Percentiles rank a stretch among this genome's conserved stretches.
These are phyloP conservation scores for Fusarium pininemorale DNA, from an alignment of 2,329 filamentous ascomycete genomes.

Conservation along the genomic window DNA sequence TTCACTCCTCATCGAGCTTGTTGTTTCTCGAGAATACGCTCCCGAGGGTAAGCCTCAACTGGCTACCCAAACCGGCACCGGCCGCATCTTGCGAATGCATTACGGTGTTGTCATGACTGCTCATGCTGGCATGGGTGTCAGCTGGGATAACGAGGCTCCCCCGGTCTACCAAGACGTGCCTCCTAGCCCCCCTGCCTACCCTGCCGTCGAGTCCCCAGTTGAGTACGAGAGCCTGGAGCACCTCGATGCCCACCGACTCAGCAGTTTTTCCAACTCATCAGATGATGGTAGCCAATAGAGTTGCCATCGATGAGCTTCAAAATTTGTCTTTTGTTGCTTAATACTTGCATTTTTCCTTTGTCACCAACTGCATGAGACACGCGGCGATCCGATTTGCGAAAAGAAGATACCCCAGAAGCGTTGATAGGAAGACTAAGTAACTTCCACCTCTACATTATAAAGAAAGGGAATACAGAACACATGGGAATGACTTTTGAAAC, in stretches of 20 bases:
- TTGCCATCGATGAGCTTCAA: background rate
- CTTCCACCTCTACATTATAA: conserved; percentile 36
- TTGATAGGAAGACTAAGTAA: conserved; percentile 37
- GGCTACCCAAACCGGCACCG: conserved; percentile 87
- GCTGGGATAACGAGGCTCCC: conserved; percentile 96
- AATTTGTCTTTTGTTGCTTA: conserved; percentile 13
- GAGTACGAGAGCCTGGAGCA: conserved; percentile 53
- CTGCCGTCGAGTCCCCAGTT: conserved; percentile 46
- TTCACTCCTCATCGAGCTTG: conserved; percentile 89
- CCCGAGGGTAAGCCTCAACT: conserved; percentile 74
- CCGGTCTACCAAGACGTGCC: conserved; percentile 95
- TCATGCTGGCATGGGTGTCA: conserved; percentile 85
- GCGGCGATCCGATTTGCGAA: conserved; percentile 41
- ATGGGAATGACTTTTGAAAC: conserved; percentile 31
- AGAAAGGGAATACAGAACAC: conserved; percentile 41
- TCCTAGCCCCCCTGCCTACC: conserved; percentile 80
- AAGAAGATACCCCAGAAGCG: conserved; percentile 44
- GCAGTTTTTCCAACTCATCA: conserved; percentile 32
- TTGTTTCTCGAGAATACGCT: conserved; percentile 90
- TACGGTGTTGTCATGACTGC: conserved; percentile 87
- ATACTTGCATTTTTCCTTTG: conserved; percentile 28
- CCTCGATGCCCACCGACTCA: conserved; percentile 44
- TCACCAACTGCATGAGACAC: conserved; percentile 38
- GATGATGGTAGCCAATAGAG: conserved; percentile 30
- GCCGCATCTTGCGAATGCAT: conserved; percentile 90